phyloP scores from a whole-genome alignment of 306 rosid genomes.

The Vigna trinervia region DNA sequence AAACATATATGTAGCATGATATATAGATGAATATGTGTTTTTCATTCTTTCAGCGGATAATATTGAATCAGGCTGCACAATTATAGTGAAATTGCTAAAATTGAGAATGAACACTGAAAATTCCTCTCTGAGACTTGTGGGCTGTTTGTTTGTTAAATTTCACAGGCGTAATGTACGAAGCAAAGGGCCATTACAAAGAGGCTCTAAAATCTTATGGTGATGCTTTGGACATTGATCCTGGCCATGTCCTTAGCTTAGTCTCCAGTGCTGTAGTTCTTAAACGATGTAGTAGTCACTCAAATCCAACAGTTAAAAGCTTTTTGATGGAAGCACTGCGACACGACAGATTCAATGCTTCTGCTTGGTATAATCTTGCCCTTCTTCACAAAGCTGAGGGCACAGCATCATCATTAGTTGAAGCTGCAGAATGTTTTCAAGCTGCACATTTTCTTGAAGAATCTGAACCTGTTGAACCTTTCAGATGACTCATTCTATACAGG shows the following conservation, averaged over 20 bases:
- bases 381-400: constrained; percentile 61
- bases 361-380: constrained; percentile 90
- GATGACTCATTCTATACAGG: constrained; percentile 48
- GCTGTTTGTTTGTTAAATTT: constrained; percentile 29
- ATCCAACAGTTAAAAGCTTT: constrained; percentile 60
- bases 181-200: constrained; percentile 69
- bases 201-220: constrained; percentile 65
- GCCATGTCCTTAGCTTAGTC: constrained; percentile 75
- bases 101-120: background rate
- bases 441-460: constrained; percentile 77
- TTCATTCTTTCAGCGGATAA: background rate
- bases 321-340: constrained; percentile 74
- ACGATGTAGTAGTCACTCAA: constrained; percentile 48
- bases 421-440: constrained; percentile 81
- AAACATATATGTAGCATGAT: constrained; percentile 1
- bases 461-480: constrained; percentile 84
- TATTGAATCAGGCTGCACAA: background rate
- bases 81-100: background rate
- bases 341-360: constrained; percentile 67
- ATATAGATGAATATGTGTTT: background rate
- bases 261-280: constrained; percentile 66
- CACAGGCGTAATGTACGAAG: constrained; percentile 71
- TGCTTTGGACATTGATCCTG: constrained; percentile 73
- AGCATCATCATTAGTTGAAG: constrained; percentile 62
- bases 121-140: constrained; percentile 22